Evolutionary conservation across 768 basidiomycete genomes (phyloP).

Genomic region (Russula abietina): DNA sequence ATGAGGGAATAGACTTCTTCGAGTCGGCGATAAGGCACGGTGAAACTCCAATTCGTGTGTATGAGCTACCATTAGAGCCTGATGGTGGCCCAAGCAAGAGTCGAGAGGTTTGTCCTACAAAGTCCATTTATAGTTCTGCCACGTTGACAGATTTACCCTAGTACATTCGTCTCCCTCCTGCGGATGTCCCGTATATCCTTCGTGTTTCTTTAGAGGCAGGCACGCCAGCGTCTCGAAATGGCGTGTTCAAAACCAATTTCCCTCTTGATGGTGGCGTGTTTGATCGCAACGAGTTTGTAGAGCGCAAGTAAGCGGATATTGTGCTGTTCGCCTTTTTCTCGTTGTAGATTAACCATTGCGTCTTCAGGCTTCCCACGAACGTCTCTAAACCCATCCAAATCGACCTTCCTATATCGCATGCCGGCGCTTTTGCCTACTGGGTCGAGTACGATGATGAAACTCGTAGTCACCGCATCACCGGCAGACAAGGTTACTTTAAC

Average conservation of each 20-base stretch:
- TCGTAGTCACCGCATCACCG: slow-evolving; percentile 59
- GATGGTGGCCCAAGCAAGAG: slow-evolving; percentile 89
- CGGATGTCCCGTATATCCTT: slow-evolving; percentile 80
- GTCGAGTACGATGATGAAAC: slow-evolving; percentile 76
- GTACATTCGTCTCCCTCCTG: slow-evolving; percentile 96
- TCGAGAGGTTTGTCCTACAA: slow-evolving; percentile 55
- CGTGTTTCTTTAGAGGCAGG: slow-evolving; percentile 90
- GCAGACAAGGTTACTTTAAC: slow-evolving; percentile 92
- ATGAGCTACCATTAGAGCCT: slow-evolving; percentile 77
- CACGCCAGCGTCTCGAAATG: slow-evolving; percentile 83
- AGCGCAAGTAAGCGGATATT: slow-evolving; percentile 58
- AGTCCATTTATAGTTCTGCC: background rate
- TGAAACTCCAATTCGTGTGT: slow-evolving; percentile 70
- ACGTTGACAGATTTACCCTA: slow-evolving; percentile 31
- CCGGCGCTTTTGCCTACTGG: slow-evolving; percentile 94
- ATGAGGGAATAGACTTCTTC: slow-evolving; percentile 89
- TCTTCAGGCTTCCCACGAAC: slow-evolving; percentile 67
- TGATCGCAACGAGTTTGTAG: slow-evolving; percentile 62
- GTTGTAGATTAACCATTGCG: background rate
- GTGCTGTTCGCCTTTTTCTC: background rate
- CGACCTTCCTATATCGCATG: slow-evolving; percentile 92
- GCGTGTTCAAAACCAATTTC: slow-evolving; percentile 93
- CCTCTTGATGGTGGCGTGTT: slow-evolving; percentile 90
- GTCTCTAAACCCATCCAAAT: slow-evolving; percentile 89
- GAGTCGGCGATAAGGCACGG: slow-evolving; percentile 45